Evolutionary conservation across 2,329 filamentous ascomycete species (phyloP), one percentile per base, ranked within the genome.

Genomic region (Arthroderma sp.): DNA sequence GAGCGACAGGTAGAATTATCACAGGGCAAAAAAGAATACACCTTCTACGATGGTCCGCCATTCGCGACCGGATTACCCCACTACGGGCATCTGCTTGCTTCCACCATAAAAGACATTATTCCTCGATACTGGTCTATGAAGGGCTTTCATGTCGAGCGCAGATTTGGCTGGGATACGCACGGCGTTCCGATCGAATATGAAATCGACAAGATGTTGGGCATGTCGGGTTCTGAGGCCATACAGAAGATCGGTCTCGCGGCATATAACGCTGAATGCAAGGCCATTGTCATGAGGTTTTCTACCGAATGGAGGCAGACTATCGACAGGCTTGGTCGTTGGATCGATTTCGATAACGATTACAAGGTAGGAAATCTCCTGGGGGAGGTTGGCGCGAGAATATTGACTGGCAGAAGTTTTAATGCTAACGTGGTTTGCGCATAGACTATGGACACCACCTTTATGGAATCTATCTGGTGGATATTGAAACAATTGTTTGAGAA

Each of bases 111-210:
- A 74, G 91, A 96, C 71, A 93, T 95, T 60, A 95, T 97, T 63
- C 90, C 91, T 7, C 80, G 91, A 65, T 97, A 96, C 73, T 96
- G 91, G 89, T 90, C 90, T 55, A 95, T 95, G 91, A 94, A 94
- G 70, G 91, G 91, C 15, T 88, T 85, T 69, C 87, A 95, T 75
- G 91, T 96, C 55, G 88, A 93, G 76, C 82, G 91, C 63, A 82
- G 91, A 59, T 96, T 96, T 64, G 91, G 91, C 56, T 96, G 91
- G 91, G 91, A 96, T 70, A 89, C 91, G 1, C 91, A 96, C 69
- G 91, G 91, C 60, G 79, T 97, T 56, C 91, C 91, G 15, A 93
- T 97, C 64, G 91, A 97, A 76, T 88, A 95, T 71, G 91, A 96
- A 74, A 96, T 96, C 68, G 91, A 96, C 78, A 96, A 96, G 80